Evolutionary conservation across 306 rosid genomes (phyloP), one percentile per base, ranked within the genome.

Genomic region (Arachis stenosperma): DNA sequence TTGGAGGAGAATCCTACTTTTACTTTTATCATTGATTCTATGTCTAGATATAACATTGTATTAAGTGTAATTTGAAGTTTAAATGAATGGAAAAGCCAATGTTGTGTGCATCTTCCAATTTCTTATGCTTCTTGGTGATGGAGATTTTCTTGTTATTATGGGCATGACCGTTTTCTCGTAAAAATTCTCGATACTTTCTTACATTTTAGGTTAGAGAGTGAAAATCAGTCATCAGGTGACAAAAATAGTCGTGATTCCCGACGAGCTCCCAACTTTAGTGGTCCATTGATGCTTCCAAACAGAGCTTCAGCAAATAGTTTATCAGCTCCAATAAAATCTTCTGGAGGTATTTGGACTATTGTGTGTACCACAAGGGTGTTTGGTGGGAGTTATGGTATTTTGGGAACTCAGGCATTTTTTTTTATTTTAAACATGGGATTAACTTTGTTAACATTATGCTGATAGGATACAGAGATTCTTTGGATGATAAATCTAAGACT

Each of bases 221-320:
- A 86, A 74, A 86, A 64, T 60, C 94, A 69, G 74, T 75, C 74
- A 55, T 42, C 52, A 14, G 55, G 79, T 39, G 98, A 90, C 78
- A 95, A 79, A 83, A 74, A 13, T 62, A 78, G 68, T 70, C 84
- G 86, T 13, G 92, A 94, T 68, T 81, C 85, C 47, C 84, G 93
- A 30, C 90, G 91, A 75, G 83, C 88, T 61, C 93, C 99, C 63
- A 95, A 87, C 90, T 85, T 95, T 80, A 95, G 99, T 84, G 99
- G 99, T 71, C 99, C 99, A 30, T 73, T 95, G 81, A 92, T 90
- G 98, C 97, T 95, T 76, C 99, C 99, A 63, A 95, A 88, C 76
- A 89, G 97, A 76, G 99, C 99, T 80, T 95, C 99, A 0, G 98
- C 99, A 80, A 95, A 95, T 85, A 95, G 99, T 88, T 89, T 95